Base-by-base conservation (phyloP, 2,329 filamentous ascomycete species). In the Xylaria sp. region DNA sequence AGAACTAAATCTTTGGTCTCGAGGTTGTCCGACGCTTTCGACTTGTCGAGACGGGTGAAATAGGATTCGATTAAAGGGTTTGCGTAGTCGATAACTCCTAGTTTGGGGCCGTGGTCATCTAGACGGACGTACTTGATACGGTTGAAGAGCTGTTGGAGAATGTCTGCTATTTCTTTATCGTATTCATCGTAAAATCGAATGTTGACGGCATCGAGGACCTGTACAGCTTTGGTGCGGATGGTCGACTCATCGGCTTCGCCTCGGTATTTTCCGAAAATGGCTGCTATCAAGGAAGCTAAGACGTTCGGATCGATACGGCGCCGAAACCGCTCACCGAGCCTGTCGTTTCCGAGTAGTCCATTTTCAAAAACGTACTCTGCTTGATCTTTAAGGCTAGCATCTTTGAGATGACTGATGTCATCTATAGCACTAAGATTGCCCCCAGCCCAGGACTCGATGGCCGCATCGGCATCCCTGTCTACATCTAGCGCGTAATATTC, bases 71-170 rank as follows among this genome's bases (percentile, higher is more conserved):
- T 93, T 34, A 99, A 84, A 13, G 96, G 94, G 76, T 89, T 95
- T 63, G 91, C 83, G 8, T 89, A 82, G 66, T 89, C 92, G 78
- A 99, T 92, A 20, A 90, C 88, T 0, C 96, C 96, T 63, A 93
- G 83, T 79, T 93, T 95, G 2, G 96, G 96, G 0, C 96, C 96
- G 78, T 98, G 88, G 0, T 94, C 92, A 73, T 98, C 96, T n/a
- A 99, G 82, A 48, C 96, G 92, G 71, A 95, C 89, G 82, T 99
- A 99, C 81, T 97, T 98, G 83, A 94, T 93, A 70, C 97, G 91
- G 79, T 98, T 97, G 84, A 92, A 97, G 31, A 98, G 84, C 81
- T 99, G 95, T 71, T 98, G 91, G 65, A 97, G 86, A 73, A 97
- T 96, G 72, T 92, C 92, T 31, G 88, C 88, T 12, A 92, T 85